Evolutionary conservation across 305 asterid species (phyloP).

Genomic region (Salvia sclarea): DNA sequence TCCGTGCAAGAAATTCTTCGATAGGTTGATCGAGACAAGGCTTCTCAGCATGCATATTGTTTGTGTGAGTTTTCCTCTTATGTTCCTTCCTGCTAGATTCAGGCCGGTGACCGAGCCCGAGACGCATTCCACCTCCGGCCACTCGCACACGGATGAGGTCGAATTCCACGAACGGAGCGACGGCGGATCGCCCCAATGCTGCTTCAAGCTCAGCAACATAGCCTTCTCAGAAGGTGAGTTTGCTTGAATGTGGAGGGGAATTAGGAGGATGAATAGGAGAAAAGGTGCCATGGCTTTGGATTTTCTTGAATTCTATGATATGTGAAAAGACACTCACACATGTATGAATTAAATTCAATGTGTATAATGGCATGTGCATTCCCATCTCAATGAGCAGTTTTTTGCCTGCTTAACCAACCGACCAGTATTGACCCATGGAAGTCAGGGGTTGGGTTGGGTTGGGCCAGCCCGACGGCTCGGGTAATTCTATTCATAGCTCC

Average conservation of each 20-base stretch:
- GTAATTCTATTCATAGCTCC: no score
- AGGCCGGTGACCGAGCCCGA: conserved; percentile 31
- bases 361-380: no score
- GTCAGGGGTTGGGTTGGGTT: no score
- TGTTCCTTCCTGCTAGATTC: background rate
- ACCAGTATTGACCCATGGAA: no score
- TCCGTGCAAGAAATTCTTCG: conserved; percentile 28
- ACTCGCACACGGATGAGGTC: conserved; percentile 34
- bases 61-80: conserved; percentile 37
- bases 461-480: no score
- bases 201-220: conserved; percentile 47
- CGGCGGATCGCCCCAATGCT: conserved; percentile 52
- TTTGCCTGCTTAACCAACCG: no score
- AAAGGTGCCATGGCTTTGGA: conserved; percentile 32
- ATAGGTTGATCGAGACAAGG: conserved; percentile 29
- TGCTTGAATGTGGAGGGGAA: conserved; percentile 9
- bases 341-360: no score
- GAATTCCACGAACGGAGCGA: conserved; percentile 49
- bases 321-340: no score
- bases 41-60: conserved; percentile 31
- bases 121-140: conserved; percentile 26
- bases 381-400: no score
- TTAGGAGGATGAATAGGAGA: conserved; percentile 27
- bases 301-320: background rate
- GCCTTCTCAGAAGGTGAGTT: conserved; percentile 35